phyloP scores from a whole-genome alignment of 495 filamentous ascomycete genomes.

The Penicillium dipodomyicola region DNA sequence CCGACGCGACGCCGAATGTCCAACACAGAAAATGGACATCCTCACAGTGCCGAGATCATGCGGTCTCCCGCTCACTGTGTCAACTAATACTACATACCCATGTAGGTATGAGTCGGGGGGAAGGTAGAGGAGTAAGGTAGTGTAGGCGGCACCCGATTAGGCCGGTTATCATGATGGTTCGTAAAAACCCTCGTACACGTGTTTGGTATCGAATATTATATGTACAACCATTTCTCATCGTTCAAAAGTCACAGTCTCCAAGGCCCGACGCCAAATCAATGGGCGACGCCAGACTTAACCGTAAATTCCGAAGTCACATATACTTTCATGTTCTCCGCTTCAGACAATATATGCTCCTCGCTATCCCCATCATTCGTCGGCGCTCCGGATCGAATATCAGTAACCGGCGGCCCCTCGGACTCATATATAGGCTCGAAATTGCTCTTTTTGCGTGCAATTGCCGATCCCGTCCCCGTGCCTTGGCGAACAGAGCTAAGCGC shows the following conservation, averaged over 20 bases:
- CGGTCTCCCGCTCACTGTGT: too few species aligned
- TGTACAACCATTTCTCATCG: not conserved
- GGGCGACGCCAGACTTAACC: not conserved
- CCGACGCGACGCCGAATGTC: too few species aligned
- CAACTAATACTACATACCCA: too few species aligned
- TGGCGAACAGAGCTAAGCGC: conserved; percentile 9
- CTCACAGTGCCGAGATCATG: too few species aligned
- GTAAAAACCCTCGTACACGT: not conserved
- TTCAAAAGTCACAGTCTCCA: not conserved
- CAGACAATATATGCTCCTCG: not conserved
- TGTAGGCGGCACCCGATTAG: too few species aligned
- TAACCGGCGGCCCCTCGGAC: not conserved
- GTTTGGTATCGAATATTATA: not conserved
- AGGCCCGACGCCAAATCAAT: not conserved
- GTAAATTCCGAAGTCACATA: not conserved
- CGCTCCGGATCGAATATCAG: not conserved
- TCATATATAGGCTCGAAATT: not conserved
- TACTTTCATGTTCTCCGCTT: not conserved
- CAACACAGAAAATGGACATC: too few species aligned
- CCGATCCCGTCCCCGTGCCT: conserved; percentile 1
- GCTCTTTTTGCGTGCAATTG: not conserved
- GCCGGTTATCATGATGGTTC: too few species aligned
- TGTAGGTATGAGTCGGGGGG: too few species aligned
- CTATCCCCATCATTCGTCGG: not conserved
- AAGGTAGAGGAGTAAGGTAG: too few species aligned